Evolutionary conservation across 192 early-diverging fungal species (phyloP).

Genomic region (Geosiphon pyriformis): DNA sequence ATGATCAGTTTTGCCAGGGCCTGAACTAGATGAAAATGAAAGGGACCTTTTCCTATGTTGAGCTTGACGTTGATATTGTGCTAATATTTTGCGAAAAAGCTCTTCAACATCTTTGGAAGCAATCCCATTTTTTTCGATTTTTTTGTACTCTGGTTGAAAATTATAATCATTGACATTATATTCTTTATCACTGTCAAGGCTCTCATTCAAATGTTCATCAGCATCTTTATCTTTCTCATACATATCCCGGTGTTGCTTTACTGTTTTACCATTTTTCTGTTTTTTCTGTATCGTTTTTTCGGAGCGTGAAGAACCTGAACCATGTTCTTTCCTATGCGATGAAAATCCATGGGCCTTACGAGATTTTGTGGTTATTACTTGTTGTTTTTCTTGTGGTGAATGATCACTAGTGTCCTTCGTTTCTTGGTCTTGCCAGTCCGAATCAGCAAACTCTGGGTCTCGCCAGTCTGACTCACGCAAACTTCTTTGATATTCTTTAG

Average conservation of each 20-base stretch:
- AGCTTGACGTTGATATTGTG: constrained; percentile 34
- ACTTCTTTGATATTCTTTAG: constrained; percentile 38
- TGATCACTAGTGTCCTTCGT: constrained; percentile 24
- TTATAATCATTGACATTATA: no score
- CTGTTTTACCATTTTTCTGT: constrained; percentile 3
- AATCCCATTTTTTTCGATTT: constrained; percentile 37
- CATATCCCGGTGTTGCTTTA: neutral
- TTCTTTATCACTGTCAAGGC: neutral
- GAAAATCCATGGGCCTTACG: constrained; percentile 26
- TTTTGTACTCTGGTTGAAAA: constrained; percentile 22
- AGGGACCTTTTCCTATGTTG: constrained; percentile 39
- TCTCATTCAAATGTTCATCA: neutral
- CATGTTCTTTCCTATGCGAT: neutral
- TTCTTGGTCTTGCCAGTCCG: constrained; percentile 24
- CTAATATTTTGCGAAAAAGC: constrained; percentile 32
- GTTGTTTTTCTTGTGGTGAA: constrained; percentile 19
- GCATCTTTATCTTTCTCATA: neutral
- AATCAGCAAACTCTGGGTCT: neutral
- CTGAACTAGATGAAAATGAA: constrained; percentile 30
- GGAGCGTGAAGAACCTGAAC: neutral
- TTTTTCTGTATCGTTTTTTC: neutral
- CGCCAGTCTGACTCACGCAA: constrained; percentile 1
- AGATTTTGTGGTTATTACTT: constrained; percentile 25
- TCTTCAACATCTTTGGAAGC: constrained; percentile 37
- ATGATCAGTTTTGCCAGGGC: constrained; percentile 21